Conservation (phyloP, 345 rosid genomes). For the Syzygium aqueum region DNA sequence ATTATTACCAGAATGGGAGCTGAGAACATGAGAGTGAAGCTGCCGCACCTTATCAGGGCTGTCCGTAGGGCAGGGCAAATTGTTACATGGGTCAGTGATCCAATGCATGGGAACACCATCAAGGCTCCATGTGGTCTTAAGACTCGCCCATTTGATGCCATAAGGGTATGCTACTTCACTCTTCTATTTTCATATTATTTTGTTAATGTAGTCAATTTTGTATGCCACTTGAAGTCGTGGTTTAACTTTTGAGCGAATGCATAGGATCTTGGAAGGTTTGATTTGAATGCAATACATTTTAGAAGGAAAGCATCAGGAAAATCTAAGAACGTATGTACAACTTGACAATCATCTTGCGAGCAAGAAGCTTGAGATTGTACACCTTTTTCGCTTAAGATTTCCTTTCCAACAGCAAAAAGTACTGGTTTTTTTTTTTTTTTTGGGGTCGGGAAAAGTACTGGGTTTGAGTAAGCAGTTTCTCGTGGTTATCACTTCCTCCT, state of each 20-base stretch:
- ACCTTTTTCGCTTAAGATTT: neutral
- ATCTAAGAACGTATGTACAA: neutral
- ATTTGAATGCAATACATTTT: neutral
- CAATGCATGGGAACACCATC: conserved; percentile 43
- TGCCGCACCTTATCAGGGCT: conserved; percentile 33
- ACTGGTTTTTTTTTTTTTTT: too few relatives aligned
- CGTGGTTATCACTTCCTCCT: neutral
- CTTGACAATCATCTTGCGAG: neutral
- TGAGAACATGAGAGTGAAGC: conserved; percentile 44
- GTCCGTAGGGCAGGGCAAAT: conserved; percentile 37
- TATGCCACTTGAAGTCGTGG: neutral
- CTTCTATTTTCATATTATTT: neutral
- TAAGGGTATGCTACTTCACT: conserved; percentile 7
- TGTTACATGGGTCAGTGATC: conserved; percentile 44
- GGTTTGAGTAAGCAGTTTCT: neutral
- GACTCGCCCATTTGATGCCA: conserved; percentile 42
- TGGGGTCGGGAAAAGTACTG: neutral
- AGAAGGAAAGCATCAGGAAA: neutral
- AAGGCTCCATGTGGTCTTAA: conserved; percentile 41
- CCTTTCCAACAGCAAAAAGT: neutral
- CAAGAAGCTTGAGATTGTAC: neutral
- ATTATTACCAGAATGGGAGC: conserved; percentile 41
- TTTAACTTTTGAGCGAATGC: neutral
- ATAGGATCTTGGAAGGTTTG: neutral
- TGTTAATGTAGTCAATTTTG: neutral